These are phyloP conservation scores for Tagetes erecta DNA, from an alignment of 129 eudicot genomes.

Conservation along the genomic window DNA sequence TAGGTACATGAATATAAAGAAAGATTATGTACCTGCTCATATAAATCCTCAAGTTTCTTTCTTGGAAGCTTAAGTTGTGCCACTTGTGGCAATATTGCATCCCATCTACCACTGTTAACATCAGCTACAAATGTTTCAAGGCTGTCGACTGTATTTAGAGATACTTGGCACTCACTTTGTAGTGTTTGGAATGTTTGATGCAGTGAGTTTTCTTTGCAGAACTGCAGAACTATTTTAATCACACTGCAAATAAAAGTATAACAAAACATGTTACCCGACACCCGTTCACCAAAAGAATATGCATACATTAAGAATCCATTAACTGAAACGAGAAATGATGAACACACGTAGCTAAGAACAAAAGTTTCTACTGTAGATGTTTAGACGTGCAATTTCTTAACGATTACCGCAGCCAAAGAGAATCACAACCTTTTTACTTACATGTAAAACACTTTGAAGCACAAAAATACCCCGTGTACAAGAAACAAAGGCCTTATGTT, in stretches of 20 bases:
- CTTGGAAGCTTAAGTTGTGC: conserved; percentile 95
- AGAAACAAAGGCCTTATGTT: too few species aligned
- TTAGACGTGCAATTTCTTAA: background rate
- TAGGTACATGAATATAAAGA: background rate
- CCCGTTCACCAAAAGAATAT: background rate
- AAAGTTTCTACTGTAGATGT: background rate
- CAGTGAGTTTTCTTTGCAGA: conserved; percentile 96
- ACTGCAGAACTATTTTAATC: conserved; percentile 92
- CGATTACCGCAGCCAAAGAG: background rate
- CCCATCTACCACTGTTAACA: conserved; percentile 97
- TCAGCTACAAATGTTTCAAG: conserved; percentile 96
- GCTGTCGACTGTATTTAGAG: conserved; percentile 94
- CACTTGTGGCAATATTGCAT: conserved; percentile 91
- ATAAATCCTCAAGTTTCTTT: conserved; percentile 85
- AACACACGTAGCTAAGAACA: background rate
- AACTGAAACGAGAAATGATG: background rate
- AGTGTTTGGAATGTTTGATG: conserved; percentile 91
- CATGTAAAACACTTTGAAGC: too few species aligned
- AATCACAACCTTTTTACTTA: background rate
- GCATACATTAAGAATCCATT: background rate
- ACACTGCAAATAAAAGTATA: conserved; percentile 60
- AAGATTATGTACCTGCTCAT: conserved; percentile 67
- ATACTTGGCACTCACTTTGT: conserved; percentile 96
- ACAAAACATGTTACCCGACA: background rate
- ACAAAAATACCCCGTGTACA: too few species aligned